Conservation (phyloP, 371 early-diverging fungal genomes). For the Dentiscutata heterogama region DNA sequence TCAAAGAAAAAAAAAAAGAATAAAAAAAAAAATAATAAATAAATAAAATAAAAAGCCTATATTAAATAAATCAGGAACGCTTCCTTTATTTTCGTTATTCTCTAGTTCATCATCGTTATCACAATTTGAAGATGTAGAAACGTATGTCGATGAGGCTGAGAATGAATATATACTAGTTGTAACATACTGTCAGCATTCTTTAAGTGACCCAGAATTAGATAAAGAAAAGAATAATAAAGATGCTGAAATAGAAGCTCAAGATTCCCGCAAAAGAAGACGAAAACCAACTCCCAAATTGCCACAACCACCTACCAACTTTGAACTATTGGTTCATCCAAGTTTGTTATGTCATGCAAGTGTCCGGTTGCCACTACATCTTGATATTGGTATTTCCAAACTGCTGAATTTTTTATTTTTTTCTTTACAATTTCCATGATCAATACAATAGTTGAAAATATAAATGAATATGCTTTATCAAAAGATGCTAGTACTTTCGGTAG, state of each 20-base stretch:
- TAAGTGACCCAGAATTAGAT: slow-evolving; percentile 2
- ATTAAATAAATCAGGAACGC: too few species aligned
- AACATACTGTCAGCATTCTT: background rate
- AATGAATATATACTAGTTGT: background rate
- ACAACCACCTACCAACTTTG: slow-evolving; percentile 20
- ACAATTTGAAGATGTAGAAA: background rate
- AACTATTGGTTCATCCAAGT: background rate
- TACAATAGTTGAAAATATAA: slow-evolving; percentile 22
- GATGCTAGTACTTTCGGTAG: slow-evolving; percentile 6
- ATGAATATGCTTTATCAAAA: slow-evolving; percentile 19
- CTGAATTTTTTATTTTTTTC: slow-evolving; percentile 15
- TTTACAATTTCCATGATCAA: background rate
- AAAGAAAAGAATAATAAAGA: background rate
- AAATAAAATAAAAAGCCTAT: too few species aligned
- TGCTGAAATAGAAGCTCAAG: background rate
- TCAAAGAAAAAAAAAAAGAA: too few species aligned
- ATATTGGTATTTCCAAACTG: background rate
- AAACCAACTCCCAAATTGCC: background rate
- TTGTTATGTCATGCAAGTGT: background rate
- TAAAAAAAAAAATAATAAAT: too few species aligned
- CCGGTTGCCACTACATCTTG: background rate
- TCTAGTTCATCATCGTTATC: too few species aligned
- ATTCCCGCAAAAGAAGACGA: background rate
- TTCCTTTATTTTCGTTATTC: too few species aligned
- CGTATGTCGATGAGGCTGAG: background rate